A percentile compares a stretch with the other conserved stretches of the same genome.
Conservation (phyloP, 2,329 filamentous ascomycete species). For the Clarireedia paspali region DNA sequence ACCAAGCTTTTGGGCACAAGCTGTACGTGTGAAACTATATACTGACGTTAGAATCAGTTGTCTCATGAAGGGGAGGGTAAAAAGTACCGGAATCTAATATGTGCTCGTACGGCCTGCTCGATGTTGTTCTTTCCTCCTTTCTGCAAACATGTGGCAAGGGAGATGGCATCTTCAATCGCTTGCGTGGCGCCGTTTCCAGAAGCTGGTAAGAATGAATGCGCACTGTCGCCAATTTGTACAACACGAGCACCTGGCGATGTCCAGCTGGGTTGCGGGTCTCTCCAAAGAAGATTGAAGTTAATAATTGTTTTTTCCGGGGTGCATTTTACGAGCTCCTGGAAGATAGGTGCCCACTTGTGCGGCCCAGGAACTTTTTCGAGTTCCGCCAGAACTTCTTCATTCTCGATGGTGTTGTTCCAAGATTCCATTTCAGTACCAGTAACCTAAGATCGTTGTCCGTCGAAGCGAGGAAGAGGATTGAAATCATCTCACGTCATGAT, state of each 20-base stretch:
- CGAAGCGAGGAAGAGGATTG: too few relatives aligned
- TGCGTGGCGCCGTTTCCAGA: conserved; percentile 55
- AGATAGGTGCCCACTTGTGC: conserved; percentile 16
- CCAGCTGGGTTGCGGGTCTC: conserved; percentile 27
- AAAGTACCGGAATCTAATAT: too few relatives aligned
- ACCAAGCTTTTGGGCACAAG: too few relatives aligned
- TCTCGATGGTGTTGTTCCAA: conserved; percentile 29
- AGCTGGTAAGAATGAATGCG: conserved; percentile 61
- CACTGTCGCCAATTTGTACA: conserved; percentile 54
- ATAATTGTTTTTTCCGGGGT: conserved; percentile 17
- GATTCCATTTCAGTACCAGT: conserved; percentile 44
- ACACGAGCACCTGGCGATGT: conserved; percentile 24
- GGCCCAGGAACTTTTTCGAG: conserved; percentile 11
- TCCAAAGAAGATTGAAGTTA: conserved; percentile 28
- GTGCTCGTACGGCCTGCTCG: too few relatives aligned
- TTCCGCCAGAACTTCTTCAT: conserved; percentile 20
- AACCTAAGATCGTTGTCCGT: conserved; percentile 27
- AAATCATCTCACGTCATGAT: too few relatives aligned
- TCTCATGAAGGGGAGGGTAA: too few relatives aligned
- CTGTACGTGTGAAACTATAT: too few relatives aligned
- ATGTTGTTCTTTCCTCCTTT: too few relatives aligned
- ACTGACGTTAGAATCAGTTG: too few relatives aligned
- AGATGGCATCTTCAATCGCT: conserved; percentile 34
- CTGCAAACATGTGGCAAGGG: conserved; percentile 29
- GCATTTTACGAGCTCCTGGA: conserved; percentile 16